Conservation (phyloP, 2,329 filamentous ascomycete genomes). For the Fusarium protoensiforme region DNA sequence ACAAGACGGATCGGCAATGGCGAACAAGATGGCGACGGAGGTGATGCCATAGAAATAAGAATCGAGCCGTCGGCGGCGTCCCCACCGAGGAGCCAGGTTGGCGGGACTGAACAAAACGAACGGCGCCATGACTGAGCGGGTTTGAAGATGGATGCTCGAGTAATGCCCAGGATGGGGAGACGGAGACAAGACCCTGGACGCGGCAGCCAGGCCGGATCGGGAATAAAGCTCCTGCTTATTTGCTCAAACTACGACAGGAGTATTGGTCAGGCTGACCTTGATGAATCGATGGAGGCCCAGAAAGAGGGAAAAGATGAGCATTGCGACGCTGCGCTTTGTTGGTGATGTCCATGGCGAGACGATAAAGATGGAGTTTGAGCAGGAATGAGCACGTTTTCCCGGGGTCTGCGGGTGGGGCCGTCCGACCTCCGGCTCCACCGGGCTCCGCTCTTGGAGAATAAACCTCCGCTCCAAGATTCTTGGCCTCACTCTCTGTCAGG, state of each 20-base stretch:
- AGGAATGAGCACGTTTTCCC: conserved; percentile 53
- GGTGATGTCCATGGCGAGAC: background rate
- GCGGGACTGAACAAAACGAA: background rate
- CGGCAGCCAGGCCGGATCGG: conserved; percentile 37
- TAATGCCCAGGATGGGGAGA: conserved; percentile 1
- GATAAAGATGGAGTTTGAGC: conserved; percentile 42
- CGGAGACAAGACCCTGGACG: conserved; percentile 12
- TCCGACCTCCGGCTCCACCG: conserved; percentile 6
- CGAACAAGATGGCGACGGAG: conserved; percentile 13
- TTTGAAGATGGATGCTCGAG: conserved; percentile 18
- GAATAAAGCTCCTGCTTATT: conserved; percentile 36
- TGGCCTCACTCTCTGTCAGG: background rate
- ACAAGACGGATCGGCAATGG: conserved; percentile 10
- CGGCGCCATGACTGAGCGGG: conserved; percentile 22
- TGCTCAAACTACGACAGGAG: conserved; percentile 28
- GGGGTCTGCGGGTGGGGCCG: conserved; percentile 31
- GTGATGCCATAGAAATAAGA: conserved; percentile 41
- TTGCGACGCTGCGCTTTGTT: background rate
- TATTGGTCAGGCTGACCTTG: conserved; percentile 18
- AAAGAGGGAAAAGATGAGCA: background rate
- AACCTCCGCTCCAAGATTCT: background rate
- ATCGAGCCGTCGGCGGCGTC: conserved; percentile 17
- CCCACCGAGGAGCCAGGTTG: conserved; percentile 21
- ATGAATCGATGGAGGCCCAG: conserved; percentile 5
- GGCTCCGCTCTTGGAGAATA: conserved; percentile 13